These are phyloP conservation scores for Cryphonectria naterciae DNA, from an alignment of 2,329 filamentous ascomycete species.

Conservation along the genomic window DNA sequence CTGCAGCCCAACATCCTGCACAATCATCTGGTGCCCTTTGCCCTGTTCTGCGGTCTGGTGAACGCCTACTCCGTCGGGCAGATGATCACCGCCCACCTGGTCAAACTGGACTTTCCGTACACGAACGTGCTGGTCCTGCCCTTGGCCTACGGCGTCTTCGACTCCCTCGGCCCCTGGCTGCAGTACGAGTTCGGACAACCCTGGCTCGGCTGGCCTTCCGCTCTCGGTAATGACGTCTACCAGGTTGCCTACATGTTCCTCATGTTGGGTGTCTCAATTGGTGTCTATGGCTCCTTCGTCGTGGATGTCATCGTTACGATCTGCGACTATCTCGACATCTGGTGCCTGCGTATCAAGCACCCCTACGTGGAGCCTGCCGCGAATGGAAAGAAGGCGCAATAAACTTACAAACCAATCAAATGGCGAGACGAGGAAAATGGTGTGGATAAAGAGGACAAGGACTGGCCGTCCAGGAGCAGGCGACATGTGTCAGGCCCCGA, in stretches of 20 bases:
- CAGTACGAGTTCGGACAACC: conserved; percentile 57
- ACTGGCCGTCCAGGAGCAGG: neutral
- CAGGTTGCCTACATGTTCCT: conserved; percentile 91
- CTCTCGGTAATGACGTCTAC: conserved; percentile 76
- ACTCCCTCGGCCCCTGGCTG: conserved; percentile 75
- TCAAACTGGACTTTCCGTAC: conserved; percentile 86
- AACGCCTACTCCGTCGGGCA: conserved; percentile 95
- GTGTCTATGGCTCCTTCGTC: conserved; percentile 97
- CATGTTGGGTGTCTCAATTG: conserved; percentile 81
- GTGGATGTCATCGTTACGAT: conserved; percentile 97
- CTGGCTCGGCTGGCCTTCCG: conserved; percentile 77
- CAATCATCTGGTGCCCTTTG: conserved; percentile 85
- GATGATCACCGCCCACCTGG: conserved; percentile 94
- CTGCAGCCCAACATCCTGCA: conserved; percentile 84
- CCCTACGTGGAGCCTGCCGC: conserved; percentile 53
- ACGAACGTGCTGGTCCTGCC: conserved; percentile 83
- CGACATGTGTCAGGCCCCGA: neutral
- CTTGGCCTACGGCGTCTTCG: conserved; percentile 75
- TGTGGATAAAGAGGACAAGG: neutral
- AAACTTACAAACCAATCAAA: neutral
- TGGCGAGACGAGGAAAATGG: neutral
- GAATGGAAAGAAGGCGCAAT: conserved; percentile 26
- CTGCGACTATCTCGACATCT: conserved; percentile 97
- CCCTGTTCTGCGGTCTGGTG: conserved; percentile 83
- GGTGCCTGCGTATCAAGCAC: conserved; percentile 97